Percentiles rank a stretch among this genome's conserved stretches.
These are phyloP conservation scores for Boletus sp. DNA, from an alignment of 768 basidiomycete genomes.

Conservation along the genomic window DNA sequence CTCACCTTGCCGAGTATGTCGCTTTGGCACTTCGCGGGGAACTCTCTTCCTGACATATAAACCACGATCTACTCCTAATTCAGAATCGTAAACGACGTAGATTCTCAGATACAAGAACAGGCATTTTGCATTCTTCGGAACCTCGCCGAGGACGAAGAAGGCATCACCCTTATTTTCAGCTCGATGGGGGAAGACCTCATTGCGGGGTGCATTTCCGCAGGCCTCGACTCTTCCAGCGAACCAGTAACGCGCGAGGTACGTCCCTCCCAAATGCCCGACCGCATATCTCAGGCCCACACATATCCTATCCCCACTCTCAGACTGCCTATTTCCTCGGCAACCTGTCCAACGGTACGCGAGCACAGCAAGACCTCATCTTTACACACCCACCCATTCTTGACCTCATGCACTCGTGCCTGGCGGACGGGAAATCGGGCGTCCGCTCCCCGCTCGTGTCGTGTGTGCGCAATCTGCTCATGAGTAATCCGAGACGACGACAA, in stretches of 20 bases:
- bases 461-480: slow-evolving; percentile 52
- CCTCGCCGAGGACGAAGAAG: slow-evolving; percentile 60
- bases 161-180: slow-evolving; percentile 57
- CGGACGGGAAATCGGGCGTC: slow-evolving; percentile 53
- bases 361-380: slow-evolving; percentile 53
- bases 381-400: slow-evolving; percentile 47
- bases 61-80: background rate
- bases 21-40: background rate
- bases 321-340: slow-evolving; percentile 66
- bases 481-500: slow-evolving; percentile 35
- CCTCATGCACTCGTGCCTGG: slow-evolving; percentile 55
- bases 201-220: slow-evolving; percentile 43
- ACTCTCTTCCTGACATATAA: background rate
- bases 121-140: slow-evolving; percentile 65
- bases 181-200: slow-evolving; percentile 48
- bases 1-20: slow-evolving; percentile 51
- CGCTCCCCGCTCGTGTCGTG: slow-evolving; percentile 60
- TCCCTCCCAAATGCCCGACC: background rate
- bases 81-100: slow-evolving; percentile 55
- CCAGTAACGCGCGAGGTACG: slow-evolving; percentile 53
- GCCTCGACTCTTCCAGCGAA: slow-evolving; percentile 50
- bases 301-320: slow-evolving; percentile 22
- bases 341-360: slow-evolving; percentile 55
- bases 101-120: slow-evolving; percentile 64
- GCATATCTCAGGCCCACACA: background rate